Evolutionary conservation across 179 eudicot genomes (phyloP), one percentile per base, ranked within the genome.

Genomic region (Actinidia polygama): DNA sequence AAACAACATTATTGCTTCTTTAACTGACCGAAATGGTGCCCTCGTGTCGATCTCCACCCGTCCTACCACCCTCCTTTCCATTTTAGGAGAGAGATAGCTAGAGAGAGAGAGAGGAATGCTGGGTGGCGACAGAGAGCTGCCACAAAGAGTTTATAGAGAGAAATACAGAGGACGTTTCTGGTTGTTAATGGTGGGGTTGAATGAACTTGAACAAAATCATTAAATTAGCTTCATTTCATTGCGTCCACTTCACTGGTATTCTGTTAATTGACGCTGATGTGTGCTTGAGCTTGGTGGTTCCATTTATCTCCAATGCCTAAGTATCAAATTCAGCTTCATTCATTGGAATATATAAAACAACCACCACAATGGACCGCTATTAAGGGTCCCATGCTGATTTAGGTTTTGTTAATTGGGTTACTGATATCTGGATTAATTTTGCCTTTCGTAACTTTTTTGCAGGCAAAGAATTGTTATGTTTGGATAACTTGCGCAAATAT

Each of bases 1-100:
- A 73, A 95, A 96, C 90, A 95, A 83, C 23, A 86, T 70, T 24
- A 96, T 93, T 1, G 99, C 99, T 83, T 95, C 99, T 59, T 88
- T 93, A 0, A 95, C 96, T 0, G 99, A 96, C 73, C 91, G 85
- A 72, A 96, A 94, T 6, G 99, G 99, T 3, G 89, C 83, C 23
- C 95, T 82, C 3, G 91, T 95, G 73, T 96, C 98, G 78, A 96
- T 92, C 89, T 94, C 99, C 0, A 91, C 98, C 72, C 96, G 84
- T 23, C 92, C 89, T 23, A 85, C 86, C 81, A 92, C 80, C 0
- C 88, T 85, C 54, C 59, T 87, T 77, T 87, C 88, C 86, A 86
- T 83, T 8, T 73, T 46, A 40, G 10, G 15, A 18, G 21, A 0
- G 6, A 68, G 73, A n/a, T n/a, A n/a, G 49, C 3, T 5, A 12